Conservation (phyloP, 1,284 basidiomycete species). For the Wallemia ichthyophaga region DNA sequence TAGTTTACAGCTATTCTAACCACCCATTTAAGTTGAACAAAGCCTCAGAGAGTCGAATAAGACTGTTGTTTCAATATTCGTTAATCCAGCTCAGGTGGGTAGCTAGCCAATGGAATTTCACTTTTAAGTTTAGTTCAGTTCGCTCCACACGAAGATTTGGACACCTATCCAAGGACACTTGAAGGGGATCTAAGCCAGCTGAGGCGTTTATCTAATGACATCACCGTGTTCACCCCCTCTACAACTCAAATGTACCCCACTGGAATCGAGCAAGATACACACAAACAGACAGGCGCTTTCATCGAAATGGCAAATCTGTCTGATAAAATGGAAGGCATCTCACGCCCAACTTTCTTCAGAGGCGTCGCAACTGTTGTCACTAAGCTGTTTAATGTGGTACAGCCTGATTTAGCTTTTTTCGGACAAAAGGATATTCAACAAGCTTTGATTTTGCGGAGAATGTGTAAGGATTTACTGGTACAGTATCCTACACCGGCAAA, state of each 20-base stretch:
- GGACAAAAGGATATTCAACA: constrained; percentile 99
- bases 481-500: constrained; percentile 36
- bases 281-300: constrained; percentile 54
- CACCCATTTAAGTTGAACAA: constrained; percentile 18
- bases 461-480: constrained; percentile 52
- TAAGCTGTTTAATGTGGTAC: constrained; percentile 70
- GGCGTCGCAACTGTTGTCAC: constrained; percentile 86
- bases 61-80: constrained; percentile 83
- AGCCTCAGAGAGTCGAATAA: constrained; percentile 50
- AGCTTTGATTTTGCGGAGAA: constrained; percentile 52
- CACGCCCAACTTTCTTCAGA: constrained; percentile 69
- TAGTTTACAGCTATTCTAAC: background rate
- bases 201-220: constrained; percentile 27
- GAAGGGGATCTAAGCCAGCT: constrained; percentile 22
- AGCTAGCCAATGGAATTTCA: background rate
- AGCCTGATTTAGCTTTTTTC: constrained; percentile 80
- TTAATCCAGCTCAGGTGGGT: constrained; percentile 50
- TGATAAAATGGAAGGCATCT: constrained; percentile 56
- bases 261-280: constrained; percentile 51
- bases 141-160: constrained; percentile 75
- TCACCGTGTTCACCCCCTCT: constrained; percentile 36
- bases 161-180: constrained; percentile 59
- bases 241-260: constrained; percentile 60
- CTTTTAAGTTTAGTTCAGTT: constrained; percentile 26
- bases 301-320: constrained; percentile 66